Percentiles rank a stretch among this genome's conserved stretches.
phyloP scores from a whole-genome alignment of 177 flowering plant species.

The Tripterygium wilfordii region DNA sequence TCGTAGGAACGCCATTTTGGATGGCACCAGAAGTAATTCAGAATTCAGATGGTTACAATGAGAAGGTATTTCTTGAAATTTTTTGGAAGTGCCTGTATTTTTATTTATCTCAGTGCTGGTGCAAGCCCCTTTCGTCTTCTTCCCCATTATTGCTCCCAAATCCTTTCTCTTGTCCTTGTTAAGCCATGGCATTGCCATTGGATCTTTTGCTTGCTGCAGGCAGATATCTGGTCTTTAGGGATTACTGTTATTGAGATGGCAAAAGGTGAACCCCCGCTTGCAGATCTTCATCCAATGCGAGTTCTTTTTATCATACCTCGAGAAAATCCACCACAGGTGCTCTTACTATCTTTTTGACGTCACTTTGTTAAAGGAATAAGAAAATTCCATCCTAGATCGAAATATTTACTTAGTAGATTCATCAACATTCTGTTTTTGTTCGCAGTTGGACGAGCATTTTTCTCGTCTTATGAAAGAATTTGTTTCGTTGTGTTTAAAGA shows the following conservation, averaged over 20 bases:
- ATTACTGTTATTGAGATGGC: conserved; percentile 99
- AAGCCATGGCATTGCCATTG: conserved; percentile 1
- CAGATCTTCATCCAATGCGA: conserved; percentile 99
- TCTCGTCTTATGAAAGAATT: conserved; percentile 96
- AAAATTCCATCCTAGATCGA: no score
- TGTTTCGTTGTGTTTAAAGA: conserved; percentile 83
- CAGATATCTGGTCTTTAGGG: conserved; percentile 98
- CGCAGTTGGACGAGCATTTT: conserved; percentile 97
- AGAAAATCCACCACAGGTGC: conserved; percentile 96
- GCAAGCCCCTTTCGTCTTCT: no score
- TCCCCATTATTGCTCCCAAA: no score
- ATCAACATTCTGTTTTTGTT: conserved; percentile 14
- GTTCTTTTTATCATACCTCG: conserved; percentile 99
- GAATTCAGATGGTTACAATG: conserved; percentile 94
- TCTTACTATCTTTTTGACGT: neutral
- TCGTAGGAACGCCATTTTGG: conserved; percentile 99
- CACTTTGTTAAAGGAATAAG: no score
- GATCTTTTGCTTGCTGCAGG: conserved; percentile 47
- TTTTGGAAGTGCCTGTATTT: no score
- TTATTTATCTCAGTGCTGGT: no score
- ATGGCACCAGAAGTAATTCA: conserved; percentile 99
- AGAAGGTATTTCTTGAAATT: conserved; percentile 54
- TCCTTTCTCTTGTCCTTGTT: conserved; percentile 2
- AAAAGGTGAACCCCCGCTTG: conserved; percentile 97
- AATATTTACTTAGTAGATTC: neutral